phyloP scores from a whole-genome alignment of 805 yeast genomes.

The Ogataea nonfermentans region DNA sequence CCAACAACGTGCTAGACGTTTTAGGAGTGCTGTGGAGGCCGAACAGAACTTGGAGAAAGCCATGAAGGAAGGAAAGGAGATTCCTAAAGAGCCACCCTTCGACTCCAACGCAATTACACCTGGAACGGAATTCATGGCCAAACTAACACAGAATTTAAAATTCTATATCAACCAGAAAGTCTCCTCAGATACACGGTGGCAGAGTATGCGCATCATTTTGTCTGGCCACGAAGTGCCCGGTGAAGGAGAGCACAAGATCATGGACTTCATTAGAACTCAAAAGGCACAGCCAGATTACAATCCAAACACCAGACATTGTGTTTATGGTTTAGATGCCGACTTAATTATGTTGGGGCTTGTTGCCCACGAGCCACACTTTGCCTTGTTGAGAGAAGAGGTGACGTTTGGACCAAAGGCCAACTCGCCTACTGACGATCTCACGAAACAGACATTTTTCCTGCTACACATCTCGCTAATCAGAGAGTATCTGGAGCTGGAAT shows the following conservation, averaged over 20 bases:
- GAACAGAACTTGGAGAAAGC: constrained; percentile 77
- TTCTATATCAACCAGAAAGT: constrained; percentile 88
- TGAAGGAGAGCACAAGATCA: constrained; percentile 97
- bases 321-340: constrained; percentile 96
- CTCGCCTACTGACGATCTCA: constrained; percentile 44
- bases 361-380: constrained; percentile 94
- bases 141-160: constrained; percentile 73
- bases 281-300: constrained; percentile 73
- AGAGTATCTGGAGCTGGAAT: constrained; percentile 88
- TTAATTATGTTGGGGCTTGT: constrained; percentile 89
- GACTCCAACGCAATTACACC: constrained; percentile 95
- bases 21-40: constrained; percentile 90
- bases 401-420: constrained; percentile 60
- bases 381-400: constrained; percentile 93
- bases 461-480: constrained; percentile 84
- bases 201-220: constrained; percentile 67
- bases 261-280: constrained; percentile 82
- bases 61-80: constrained; percentile 62
- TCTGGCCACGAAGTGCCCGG: constrained; percentile 98
- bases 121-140: constrained; percentile 95
- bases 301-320: constrained; percentile 85
- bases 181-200: constrained; percentile 85
- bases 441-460: constrained; percentile 76
- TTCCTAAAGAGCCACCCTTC: constrained; percentile 82
- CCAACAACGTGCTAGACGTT: constrained; percentile 95